Conservation (phyloP, 495 filamentous ascomycete species). For the Penicillium subrubescens region DNA sequence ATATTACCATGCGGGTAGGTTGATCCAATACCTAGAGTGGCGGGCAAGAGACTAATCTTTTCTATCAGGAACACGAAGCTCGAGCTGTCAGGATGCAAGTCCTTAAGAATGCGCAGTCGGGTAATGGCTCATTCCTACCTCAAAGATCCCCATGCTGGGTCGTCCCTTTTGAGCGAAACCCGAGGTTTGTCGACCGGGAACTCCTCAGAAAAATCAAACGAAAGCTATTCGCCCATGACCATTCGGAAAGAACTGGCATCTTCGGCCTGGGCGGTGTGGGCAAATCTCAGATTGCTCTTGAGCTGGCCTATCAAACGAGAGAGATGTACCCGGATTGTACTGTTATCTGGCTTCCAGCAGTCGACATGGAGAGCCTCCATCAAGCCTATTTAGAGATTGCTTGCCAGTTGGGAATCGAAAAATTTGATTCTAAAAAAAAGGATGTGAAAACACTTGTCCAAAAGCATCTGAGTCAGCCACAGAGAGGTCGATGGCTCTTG, state of each 20-base stretch:
- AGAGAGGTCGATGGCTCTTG: constrained; percentile 38
- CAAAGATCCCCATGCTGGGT: constrained; percentile 13
- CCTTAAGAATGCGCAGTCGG: background rate
- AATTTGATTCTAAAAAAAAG: background rate
- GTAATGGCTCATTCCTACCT: background rate
- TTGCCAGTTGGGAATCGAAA: constrained; percentile 14
- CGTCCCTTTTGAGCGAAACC: constrained; percentile 34
- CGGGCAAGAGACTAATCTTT: background rate
- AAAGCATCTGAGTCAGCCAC: constrained; percentile 27
- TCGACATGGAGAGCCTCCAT: constrained; percentile 42
- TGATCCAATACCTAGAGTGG: background rate
- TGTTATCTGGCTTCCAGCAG: constrained; percentile 52
- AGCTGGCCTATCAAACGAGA: constrained; percentile 44
- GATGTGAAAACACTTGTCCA: constrained; percentile 28
- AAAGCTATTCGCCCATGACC: background rate
- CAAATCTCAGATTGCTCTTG: constrained; percentile 56
- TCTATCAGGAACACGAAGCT: background rate
- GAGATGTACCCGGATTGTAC: constrained; percentile 41
- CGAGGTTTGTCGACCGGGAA: constrained; percentile 30
- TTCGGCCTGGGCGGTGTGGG: constrained; percentile 51
- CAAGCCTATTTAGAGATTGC: constrained; percentile 50
- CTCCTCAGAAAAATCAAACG: constrained; percentile 18
- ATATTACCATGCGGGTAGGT: constrained; percentile 11
- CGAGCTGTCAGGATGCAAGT: background rate
- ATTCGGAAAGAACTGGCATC: constrained; percentile 28